Evolutionary conservation across 192 early-diverging fungal species (phyloP), one percentile per base, ranked within the genome.

Genomic region (Chytriomyces sp.): DNA sequence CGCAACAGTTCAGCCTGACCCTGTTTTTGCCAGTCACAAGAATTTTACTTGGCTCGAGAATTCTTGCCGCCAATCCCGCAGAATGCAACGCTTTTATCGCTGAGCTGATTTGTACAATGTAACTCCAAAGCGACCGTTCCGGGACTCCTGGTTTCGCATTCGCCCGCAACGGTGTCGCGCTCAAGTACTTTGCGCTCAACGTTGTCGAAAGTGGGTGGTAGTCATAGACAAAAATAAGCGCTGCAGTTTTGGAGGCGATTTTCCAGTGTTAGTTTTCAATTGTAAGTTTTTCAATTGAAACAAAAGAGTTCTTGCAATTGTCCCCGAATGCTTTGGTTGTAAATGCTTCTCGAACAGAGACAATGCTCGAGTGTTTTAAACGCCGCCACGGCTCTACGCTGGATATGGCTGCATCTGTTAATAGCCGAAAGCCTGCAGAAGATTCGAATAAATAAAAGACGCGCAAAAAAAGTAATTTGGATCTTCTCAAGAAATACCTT

Each of bases 191-290:
- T 8, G 87, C 84, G 69, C 82, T 86, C 2, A 96, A 77, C 0
- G 94, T 94, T 61, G 83, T 86, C 7, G 92, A 86, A 24, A 92
- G 90, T 8, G 96, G 96, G 84, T 95, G 92, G 81, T 93, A 97
- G 80, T 98, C 97, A 79, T 94, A 96, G 6, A 98, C 96, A 77
- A 99, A 89, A 9, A 98, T 90, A n/a, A 99, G 86, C n/a, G 97
- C 91, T 92, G 70, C n/a, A 44, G 45, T 50, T 23, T 45, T 43
- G 35, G 35, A 35, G 35, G 35, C 35, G 35, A 13, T 61, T 62
- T 11, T 11, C 47, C 20, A 60, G 6, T 45, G 68, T 20, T 76
- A 61, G 43, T 26, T n/a, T 26, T 45, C 8, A 9, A 65, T 6
- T 0, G 53, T 5, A 13, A 1, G 20, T 3, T 57, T 57, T 57